Evolutionary conservation across 768 basidiomycete species (phyloP).

Genomic region (Boletus eberwhitei): DNA sequence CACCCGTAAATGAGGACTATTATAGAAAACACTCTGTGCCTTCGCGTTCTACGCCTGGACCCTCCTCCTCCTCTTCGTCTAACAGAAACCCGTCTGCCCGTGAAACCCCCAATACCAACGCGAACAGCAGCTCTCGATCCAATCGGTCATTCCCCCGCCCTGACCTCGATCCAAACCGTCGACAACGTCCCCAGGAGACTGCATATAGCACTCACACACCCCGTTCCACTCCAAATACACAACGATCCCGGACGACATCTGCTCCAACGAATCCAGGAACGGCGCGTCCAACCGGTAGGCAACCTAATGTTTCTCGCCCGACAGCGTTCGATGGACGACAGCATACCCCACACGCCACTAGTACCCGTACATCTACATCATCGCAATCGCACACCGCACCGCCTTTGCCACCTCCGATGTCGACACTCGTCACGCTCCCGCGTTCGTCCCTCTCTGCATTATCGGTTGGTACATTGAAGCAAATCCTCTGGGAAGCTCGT

Average conservation of each 20-base stretch:
- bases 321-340: conserved; percentile 18
- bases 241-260: conserved; percentile 23
- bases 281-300: not conserved
- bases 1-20: conserved; percentile 54
- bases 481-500: conserved; percentile 76
- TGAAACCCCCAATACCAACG: conserved; percentile 3
- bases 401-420: conserved; percentile 49
- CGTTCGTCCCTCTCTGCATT: conserved; percentile 54
- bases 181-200: conserved; percentile 22
- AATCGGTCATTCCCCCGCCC: conserved; percentile 53
- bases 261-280: conserved; percentile 14
- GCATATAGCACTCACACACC: conserved; percentile 14
- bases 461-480: conserved; percentile 71
- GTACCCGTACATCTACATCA: conserved; percentile 5
- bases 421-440: conserved; percentile 61
- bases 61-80: conserved; percentile 15
- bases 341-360: conserved; percentile 7
- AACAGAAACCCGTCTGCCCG: conserved; percentile 16
- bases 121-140: conserved; percentile 22
- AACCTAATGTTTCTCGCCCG: conserved; percentile 11
- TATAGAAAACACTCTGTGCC: conserved; percentile 32
- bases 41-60: conserved; percentile 2
- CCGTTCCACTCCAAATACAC: conserved; percentile 9
- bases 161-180: conserved; percentile 52
- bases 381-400: conserved; percentile 33